phyloP scores from a whole-genome alignment of 2,329 filamentous ascomycete species.

The Cadophora gregata region DNA sequence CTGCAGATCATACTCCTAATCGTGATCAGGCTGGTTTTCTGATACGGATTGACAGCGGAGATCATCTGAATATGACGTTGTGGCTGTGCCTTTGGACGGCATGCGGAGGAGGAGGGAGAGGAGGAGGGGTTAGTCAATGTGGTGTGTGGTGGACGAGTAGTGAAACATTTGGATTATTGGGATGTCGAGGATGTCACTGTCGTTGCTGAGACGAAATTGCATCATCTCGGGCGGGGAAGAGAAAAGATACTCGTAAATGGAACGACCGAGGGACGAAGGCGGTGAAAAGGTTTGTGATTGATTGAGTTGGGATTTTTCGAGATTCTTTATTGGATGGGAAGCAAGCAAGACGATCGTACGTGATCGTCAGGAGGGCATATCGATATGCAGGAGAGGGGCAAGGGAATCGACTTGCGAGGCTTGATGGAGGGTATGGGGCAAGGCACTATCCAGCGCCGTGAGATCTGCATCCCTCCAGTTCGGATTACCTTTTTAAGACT shows the following conservation, averaged over 20 bases:
- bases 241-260: too few relatives aligned
- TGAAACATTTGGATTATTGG: slow-evolving; percentile 11
- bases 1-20: background rate
- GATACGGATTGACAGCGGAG: slow-evolving; percentile 1
- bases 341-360: too few relatives aligned
- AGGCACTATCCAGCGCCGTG: background rate
- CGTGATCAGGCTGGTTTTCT: background rate
- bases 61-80: background rate
- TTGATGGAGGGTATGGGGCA: background rate
- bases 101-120: too few relatives aligned
- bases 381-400: background rate
- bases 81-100: slow-evolving; percentile 5
- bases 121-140: too few relatives aligned
- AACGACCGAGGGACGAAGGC: background rate
- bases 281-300: background rate
- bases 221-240: background rate
- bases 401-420: background rate
- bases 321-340: too few relatives aligned
- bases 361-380: slow-evolving; percentile 3
- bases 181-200: slow-evolving; percentile 10
- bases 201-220: background rate
- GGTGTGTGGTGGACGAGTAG: too few relatives aligned
- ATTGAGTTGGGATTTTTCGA: too few relatives aligned
- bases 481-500: background rate
- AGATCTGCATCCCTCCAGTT: background rate